Evolutionary conservation across 2,329 filamentous ascomycete genomes (phyloP).

Genomic region (Aspergillus floridensis): DNA sequence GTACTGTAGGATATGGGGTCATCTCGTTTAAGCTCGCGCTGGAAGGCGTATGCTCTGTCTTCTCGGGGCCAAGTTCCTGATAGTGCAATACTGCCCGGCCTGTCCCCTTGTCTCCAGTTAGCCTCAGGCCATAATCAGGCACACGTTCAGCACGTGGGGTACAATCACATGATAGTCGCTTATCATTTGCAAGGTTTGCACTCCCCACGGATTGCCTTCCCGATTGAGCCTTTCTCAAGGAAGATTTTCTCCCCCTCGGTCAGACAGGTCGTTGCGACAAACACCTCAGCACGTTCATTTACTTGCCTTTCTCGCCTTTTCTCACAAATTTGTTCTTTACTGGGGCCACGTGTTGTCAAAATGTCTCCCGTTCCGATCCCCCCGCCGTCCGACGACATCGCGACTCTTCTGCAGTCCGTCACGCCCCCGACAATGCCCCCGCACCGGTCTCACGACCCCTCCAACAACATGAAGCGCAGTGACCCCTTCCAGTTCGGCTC

Average conservation of each 20-base stretch:
- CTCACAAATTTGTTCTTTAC: neutral
- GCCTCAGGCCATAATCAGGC: neutral
- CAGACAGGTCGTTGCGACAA: neutral
- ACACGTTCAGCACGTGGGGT: neutral
- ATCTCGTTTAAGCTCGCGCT: too few relatives aligned
- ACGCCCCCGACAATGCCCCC: slow-evolving; percentile 49
- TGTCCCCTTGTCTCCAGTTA: too few relatives aligned
- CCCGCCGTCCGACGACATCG: slow-evolving; percentile 28
- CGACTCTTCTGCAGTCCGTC: slow-evolving; percentile 44
- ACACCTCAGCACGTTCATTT: neutral
- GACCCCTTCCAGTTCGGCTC: slow-evolving; percentile 97
- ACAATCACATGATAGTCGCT: slow-evolving; percentile 6
- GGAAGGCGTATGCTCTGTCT: too few relatives aligned
- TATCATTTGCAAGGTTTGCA: slow-evolving; percentile 6
- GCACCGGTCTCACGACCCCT: slow-evolving; percentile 66
- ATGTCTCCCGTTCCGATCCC: slow-evolving; percentile 14
- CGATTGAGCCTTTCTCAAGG: neutral
- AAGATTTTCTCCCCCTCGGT: neutral
- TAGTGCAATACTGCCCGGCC: too few relatives aligned
- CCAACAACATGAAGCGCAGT: slow-evolving; percentile 76
- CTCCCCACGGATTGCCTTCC: neutral
- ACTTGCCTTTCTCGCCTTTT: neutral
- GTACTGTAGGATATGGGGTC: too few relatives aligned
- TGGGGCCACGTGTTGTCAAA: neutral
- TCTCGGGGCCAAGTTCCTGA: too few relatives aligned